Evolutionary conservation across 495 filamentous ascomycete species (phyloP).

Genomic region (Choiromyces venosus): DNA sequence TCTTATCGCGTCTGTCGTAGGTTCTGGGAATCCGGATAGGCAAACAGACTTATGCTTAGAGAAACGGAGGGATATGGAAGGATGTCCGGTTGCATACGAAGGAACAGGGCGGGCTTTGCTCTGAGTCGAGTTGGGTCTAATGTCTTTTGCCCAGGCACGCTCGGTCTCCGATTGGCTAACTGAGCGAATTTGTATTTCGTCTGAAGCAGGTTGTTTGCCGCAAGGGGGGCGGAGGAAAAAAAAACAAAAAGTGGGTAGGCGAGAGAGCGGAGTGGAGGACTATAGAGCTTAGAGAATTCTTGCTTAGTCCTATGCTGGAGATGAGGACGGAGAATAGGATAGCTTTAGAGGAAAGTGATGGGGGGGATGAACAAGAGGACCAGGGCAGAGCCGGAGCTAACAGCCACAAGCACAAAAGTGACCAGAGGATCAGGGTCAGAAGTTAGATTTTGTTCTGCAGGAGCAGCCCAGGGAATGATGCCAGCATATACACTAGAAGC

Average conservation of each 20-base stretch:
- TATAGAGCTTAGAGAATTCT: constrained; percentile 19
- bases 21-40: constrained; percentile 27
- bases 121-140: constrained; percentile 28
- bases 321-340: constrained; percentile 29
- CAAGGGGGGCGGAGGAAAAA: constrained; percentile 17
- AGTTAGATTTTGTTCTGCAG: constrained; percentile 30
- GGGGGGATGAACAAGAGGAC: too few species aligned
- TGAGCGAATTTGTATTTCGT: constrained; percentile 37
- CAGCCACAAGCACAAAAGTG: constrained; percentile 34
- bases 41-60: constrained; percentile 31
- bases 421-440: constrained; percentile 21
- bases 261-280: constrained; percentile 18
- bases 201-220: constrained; percentile 24
- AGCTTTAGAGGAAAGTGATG: constrained; percentile 9
- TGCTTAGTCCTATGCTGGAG: constrained; percentile 11
- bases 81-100: constrained; percentile 32
- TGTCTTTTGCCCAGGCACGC: constrained; percentile 27
- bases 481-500: constrained; percentile 18
- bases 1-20: constrained; percentile 30
- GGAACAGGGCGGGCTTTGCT: constrained; percentile 19
- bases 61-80: constrained; percentile 30
- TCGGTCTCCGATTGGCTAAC: constrained; percentile 34
- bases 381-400: too few species aligned
- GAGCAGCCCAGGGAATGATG: constrained; percentile 35
- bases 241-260: constrained; percentile 24